Evolutionary conservation across 2,329 filamentous ascomycete species (phyloP), one percentile per base, ranked within the genome.

Genomic region (Alternaria postmessia): DNA sequence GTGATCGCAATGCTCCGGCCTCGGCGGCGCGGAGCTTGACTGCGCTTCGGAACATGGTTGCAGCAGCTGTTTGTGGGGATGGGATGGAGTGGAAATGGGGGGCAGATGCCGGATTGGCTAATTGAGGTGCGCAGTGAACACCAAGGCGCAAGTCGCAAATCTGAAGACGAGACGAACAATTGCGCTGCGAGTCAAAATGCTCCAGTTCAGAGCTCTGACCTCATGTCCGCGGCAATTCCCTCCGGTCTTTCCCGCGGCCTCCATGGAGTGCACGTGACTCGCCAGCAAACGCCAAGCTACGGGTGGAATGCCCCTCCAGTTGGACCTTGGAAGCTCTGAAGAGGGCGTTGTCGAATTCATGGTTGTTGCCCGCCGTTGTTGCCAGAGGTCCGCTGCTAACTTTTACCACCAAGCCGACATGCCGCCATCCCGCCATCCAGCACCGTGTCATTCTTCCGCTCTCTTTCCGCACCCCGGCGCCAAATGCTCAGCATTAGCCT

Each of bases 11-110:
- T 48, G 66, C 66, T 51, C 73, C 68, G 62, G 71, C 74, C 74
- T 77, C 76, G 75, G 76, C 70, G 72, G 71, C 62, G 54, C 72
- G 68, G 63, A 76, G 66, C 67, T 67, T 73, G 52, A 67, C 67
- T 42, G 73, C 72, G 59, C 71, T 67, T 62, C 77, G 75, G 66
- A 78, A 75, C 77, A 78, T 77, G 69, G 68, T 57, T 53, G 52
- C 63, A 39, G 52, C 63, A 39, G 51, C 52, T 7, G 46, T 7
- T 44, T 30, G 44, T 43, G 44, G 38, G 51, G 52, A 30, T 18
- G 30, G 44, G 32, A 55, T 44, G 20, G 47, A 57, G 58, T 51
- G 57, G 41, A 46, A 18, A 18, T 34, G 36, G 36, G 41, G 18
- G 26, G 34, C 12, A 57, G 32, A 46, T 14, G 59, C 24, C 54